A percentile compares a stretch with the other conserved stretches of the same genome.
Evolutionary conservation across 202 grass and related monocot species (phyloP).

Genomic region (Setaria viridis): DNA sequence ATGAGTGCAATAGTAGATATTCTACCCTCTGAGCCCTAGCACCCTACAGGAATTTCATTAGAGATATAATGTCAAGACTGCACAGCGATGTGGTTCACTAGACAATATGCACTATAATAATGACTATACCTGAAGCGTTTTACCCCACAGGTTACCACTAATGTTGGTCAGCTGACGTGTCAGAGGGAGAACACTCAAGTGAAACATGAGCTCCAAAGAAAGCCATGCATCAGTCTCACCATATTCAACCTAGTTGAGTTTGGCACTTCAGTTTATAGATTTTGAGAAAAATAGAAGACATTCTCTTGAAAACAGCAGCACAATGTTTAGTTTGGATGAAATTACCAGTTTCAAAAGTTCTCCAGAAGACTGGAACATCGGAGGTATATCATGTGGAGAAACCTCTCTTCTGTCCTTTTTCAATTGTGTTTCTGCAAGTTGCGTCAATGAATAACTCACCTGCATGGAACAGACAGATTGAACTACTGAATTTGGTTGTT

Average conservation of each 20-base stretch:
- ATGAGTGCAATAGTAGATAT: conserved; percentile 92
- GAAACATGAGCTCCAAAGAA: conserved; percentile 97
- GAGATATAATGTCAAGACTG: conserved; percentile 38
- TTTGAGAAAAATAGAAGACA: conserved; percentile 5
- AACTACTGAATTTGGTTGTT: conserved; percentile 7
- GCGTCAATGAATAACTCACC: conserved; percentile 99
- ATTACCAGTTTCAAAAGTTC: conserved; percentile 85
- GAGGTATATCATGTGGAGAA: conserved; percentile 87
- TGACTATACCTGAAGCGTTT: conserved; percentile 91
- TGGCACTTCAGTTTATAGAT: conserved; percentile 47
- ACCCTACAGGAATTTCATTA: conserved; percentile 62
- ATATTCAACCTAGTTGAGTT: conserved; percentile 75
- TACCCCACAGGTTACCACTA: conserved; percentile 96
- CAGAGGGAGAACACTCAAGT: conserved; percentile 91
- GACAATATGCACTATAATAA: conserved; percentile 21
- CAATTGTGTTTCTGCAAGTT: conserved; percentile 93
- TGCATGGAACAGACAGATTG: conserved; percentile 44
- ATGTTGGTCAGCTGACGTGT: conserved; percentile 97
- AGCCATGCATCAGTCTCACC: conserved; percentile 95
- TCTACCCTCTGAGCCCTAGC: conserved; percentile 98
- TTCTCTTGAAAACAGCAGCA: conserved; percentile 15
- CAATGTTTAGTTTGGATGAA: conserved; percentile 29
- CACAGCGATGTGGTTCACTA: conserved; percentile 25
- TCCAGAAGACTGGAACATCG: conserved; percentile 78
- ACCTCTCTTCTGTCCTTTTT: conserved; percentile 85